phyloP scores from a whole-genome alignment of 1,139 yeast species.

The Yamadazyma triangularis region DNA sequence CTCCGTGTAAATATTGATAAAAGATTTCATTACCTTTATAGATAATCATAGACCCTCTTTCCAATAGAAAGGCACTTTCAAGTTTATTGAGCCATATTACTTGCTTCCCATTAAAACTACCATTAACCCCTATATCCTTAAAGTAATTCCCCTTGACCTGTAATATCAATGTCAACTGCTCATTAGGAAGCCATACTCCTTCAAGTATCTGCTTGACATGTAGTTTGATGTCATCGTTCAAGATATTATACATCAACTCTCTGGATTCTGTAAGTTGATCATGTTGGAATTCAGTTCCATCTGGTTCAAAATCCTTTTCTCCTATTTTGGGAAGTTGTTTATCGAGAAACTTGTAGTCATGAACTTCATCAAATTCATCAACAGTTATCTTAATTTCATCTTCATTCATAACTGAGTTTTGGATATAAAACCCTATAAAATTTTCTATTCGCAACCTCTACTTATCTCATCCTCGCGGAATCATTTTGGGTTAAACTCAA shows the following conservation, averaged over 20 bases:
- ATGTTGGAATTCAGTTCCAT: conserved; percentile 62
- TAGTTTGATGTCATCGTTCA: conserved; percentile 57
- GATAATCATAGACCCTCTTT: conserved; percentile 74
- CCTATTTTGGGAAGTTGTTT: conserved; percentile 48
- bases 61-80: conserved; percentile 74
- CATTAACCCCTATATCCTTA: conserved; percentile 57
- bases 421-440: too few relatives aligned
- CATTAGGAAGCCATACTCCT: conserved; percentile 43
- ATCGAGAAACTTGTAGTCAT: conserved; percentile 37
- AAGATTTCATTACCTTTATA: conserved; percentile 27
- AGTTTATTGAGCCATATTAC: conserved; percentile 52
- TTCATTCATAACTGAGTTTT: too few relatives aligned
- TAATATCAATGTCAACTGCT: conserved; percentile 35
- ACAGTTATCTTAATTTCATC: conserved; percentile 8
- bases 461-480: too few relatives aligned
- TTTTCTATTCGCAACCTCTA: not conserved
- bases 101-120: conserved; percentile 13
- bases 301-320: conserved; percentile 85
- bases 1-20: conserved; percentile 12
- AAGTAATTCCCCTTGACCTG: conserved; percentile 71
- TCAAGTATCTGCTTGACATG: conserved; percentile 44
- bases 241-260: conserved; percentile 69
- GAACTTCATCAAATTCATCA: conserved; percentile 53
- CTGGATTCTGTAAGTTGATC: conserved; percentile 51
- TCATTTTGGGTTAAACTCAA: too few relatives aligned